Evolutionary conservation across 805 yeast species (phyloP).

Genomic region (Saccharomycopsis synnaedendra): DNA sequence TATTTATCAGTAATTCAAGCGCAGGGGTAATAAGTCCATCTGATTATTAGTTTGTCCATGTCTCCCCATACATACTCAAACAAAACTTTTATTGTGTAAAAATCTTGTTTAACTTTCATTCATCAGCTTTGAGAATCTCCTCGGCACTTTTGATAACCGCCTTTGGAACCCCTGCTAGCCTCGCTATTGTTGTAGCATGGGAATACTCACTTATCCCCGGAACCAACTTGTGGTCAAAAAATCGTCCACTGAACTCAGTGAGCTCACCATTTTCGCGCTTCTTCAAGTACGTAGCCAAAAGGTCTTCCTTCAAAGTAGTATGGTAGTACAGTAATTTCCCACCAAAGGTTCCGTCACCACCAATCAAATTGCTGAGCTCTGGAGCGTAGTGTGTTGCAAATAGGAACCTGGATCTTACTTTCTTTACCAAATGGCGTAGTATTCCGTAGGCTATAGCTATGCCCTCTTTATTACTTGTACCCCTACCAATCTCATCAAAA

Average conservation of each 20-base stretch:
- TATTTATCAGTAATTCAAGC: no score
- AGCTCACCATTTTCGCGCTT: slow-evolving; percentile 1
- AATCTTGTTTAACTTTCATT: no score
- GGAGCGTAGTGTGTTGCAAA: slow-evolving; percentile 83
- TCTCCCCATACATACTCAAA: no score
- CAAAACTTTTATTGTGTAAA: no score
- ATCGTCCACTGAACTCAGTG: slow-evolving; percentile 14
- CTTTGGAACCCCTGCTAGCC: slow-evolving; percentile 67
- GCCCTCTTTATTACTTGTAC: slow-evolving; percentile 80
- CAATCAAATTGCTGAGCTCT: slow-evolving; percentile 35
- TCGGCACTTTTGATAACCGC: slow-evolving; percentile 44
- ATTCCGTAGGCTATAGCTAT: slow-evolving; percentile 77
- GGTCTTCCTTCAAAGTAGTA: slow-evolving; percentile 8
- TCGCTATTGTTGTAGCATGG: slow-evolving; percentile 68
- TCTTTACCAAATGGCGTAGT: slow-evolving; percentile 38
- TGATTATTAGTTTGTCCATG: no score
- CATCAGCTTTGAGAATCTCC: not conserved
- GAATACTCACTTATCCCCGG: slow-evolving; percentile 67
- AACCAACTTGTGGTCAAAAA: slow-evolving; percentile 41
- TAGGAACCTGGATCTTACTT: slow-evolving; percentile 57
- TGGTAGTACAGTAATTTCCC: slow-evolving; percentile 11
- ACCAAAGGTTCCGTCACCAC: slow-evolving; percentile 14
- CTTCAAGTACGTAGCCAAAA: slow-evolving; percentile 6
- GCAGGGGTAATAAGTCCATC: no score
- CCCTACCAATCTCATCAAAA: slow-evolving; percentile 83